Evolutionary conservation across 2,329 filamentous ascomycete genomes (phyloP), one percentile per base, ranked within the genome.

Genomic region (Sphaerulina musiva): DNA sequence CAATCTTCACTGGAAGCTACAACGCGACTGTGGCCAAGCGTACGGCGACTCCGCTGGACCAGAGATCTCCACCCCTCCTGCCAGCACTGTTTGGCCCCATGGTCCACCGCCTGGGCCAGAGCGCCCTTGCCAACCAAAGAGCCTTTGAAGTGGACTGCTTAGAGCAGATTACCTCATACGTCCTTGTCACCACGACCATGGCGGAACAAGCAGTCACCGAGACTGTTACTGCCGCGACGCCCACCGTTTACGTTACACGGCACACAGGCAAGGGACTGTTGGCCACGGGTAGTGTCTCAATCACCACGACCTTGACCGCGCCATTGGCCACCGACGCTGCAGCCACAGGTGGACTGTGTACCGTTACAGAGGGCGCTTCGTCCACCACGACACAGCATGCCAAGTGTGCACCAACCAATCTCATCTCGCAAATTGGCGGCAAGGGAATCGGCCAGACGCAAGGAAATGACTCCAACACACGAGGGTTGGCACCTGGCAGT

Each of bases 371-470:
- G 12, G 48, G 49, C 47, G 58, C 60, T 34, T 51, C 54, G 20
- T 58, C 59, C 23, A 65, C 63, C 9, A 65, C 62, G 4, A 65
- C 62, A 14, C 63, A 65, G 45, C 61, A 64, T 46, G 41, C 61
- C 46, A 63, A 63, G 45, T 65, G 63, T 48, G 63, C 63, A 4
- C 62, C 63, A n/a, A 64, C 63, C 4, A 65, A 65, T 42, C 54
- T 65, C 40, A 59, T 65, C 51, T 57, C 55, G 31, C 39, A 54
- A 31, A 51, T 63, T 38, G 54, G 59, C 42, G 63, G 62, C 36
- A 58, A 63, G 44, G 61, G 62, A 38, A 63, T 64, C 31, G 61
- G 56, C 34, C 53, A 58, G 47, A 60, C 53, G 26, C 59, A 59
- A 41, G 58, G 58, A 34, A 46, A 57, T 52, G 53, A 60, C 3